Evolutionary conservation across 1,284 basidiomycete genomes (phyloP).

Genomic region (Microbotryum violaceum): DNA sequence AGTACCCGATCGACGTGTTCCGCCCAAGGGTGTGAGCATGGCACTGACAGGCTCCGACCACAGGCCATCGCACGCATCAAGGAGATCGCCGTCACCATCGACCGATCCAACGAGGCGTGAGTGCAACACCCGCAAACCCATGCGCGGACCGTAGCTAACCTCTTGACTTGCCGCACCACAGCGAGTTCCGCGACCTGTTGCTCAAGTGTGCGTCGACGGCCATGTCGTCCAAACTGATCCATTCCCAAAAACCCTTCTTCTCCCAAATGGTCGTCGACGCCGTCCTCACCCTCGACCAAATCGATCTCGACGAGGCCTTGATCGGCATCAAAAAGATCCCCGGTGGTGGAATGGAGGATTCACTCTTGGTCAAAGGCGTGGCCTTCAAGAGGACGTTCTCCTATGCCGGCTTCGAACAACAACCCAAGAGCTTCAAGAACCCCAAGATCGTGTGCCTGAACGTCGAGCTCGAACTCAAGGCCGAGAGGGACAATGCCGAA

Average conservation of each 20-base stretch:
- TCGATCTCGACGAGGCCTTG: slow-evolving; percentile 88
- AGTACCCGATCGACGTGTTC: slow-evolving; percentile 35
- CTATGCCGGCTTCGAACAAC: slow-evolving; percentile 98
- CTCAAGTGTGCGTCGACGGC: slow-evolving; percentile 96
- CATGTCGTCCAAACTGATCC: slow-evolving; percentile 99
- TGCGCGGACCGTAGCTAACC: not conserved
- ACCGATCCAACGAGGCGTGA: slow-evolving; percentile 81
- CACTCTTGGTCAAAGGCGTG: slow-evolving; percentile 77
- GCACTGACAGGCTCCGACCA: not conserved
- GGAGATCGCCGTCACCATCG: slow-evolving; percentile 81
- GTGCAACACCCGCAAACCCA: slow-evolving; percentile 37
- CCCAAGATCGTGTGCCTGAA: slow-evolving; percentile 91
- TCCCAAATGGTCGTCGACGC: slow-evolving; percentile 98
- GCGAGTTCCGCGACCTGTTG: slow-evolving; percentile 84
- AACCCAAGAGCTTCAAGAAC: slow-evolving; percentile 85
- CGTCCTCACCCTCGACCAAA: slow-evolving; percentile 82
- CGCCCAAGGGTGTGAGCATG: too few species aligned
- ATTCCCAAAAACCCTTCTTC: slow-evolving; percentile 98
- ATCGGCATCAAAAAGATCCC: slow-evolving; percentile 99
- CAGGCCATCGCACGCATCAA: slow-evolving; percentile 81
- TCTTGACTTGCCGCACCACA: slow-evolving; percentile 39
- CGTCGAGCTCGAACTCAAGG: slow-evolving; percentile 97
- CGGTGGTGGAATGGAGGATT: slow-evolving; percentile 94
- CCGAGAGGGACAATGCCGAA: slow-evolving; percentile 99
- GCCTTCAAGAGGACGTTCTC: slow-evolving; percentile 99